Evolutionary conservation across 2,329 filamentous ascomycete species (phyloP).

Genomic region (Ceratocystis huliohia): DNA sequence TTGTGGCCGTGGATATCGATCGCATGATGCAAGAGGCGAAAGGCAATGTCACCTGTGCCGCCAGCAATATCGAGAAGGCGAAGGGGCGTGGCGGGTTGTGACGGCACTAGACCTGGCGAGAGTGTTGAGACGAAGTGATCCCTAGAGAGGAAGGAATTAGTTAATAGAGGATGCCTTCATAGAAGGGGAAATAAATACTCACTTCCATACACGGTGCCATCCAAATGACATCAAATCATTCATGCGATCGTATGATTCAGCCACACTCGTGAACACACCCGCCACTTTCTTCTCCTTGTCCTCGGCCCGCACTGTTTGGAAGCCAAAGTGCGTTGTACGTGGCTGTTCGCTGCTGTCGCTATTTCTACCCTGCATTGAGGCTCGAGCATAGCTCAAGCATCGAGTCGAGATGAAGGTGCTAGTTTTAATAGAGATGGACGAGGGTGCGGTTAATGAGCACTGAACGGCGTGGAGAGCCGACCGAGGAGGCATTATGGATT

Average conservation of each 20-base stretch:
- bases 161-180: not conserved
- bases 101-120: constrained; percentile 57
- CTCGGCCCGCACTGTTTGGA: constrained; percentile 67
- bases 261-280: constrained; percentile 87
- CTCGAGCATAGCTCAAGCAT: constrained; percentile 18
- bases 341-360: not conserved
- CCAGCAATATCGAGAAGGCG: constrained; percentile 92
- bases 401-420: constrained; percentile 16
- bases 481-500: constrained; percentile 3
- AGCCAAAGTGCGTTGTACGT: constrained; percentile 68
- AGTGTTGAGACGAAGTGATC: constrained; percentile 89
- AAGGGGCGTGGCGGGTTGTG: constrained; percentile 38
- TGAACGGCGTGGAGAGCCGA: constrained; percentile 18
- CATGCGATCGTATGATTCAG: constrained; percentile 91
- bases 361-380: not conserved
- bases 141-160: constrained; percentile 27
- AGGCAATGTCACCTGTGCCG: constrained; percentile 94
- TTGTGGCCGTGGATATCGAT: constrained; percentile 67
- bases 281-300: constrained; percentile 64
- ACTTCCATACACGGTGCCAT: constrained; percentile 91
- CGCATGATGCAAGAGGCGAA: constrained; percentile 84
- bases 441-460: constrained; percentile 2
- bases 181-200: constrained; percentile 24
- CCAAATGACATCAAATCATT: constrained; percentile 98
- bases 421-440: constrained; percentile 2